A percentile compares a stretch with the other conserved stretches of the same genome.
phyloP scores from a whole-genome alignment of 176 grass and related monocot species.

The Zea luxurians region DNA sequence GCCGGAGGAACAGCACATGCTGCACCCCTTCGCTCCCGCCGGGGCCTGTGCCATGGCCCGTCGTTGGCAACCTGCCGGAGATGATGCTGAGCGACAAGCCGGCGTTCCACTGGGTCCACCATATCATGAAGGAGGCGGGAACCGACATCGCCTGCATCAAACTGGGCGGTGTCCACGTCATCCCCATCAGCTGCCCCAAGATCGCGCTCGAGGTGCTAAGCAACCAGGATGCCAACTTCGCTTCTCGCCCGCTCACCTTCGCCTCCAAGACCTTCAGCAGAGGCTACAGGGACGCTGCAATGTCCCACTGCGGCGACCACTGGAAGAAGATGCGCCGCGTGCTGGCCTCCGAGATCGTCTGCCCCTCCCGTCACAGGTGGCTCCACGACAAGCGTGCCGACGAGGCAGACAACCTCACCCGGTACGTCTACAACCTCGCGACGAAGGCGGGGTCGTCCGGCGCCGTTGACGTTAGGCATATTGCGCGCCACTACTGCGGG shows the following conservation, averaged over 20 bases:
- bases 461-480: background rate
- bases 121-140: background rate
- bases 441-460: background rate
- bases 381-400: conserved; percentile 11
- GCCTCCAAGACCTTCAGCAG: conserved; percentile 11
- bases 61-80: conserved; percentile 24
- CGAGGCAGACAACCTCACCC: conserved; percentile 25
- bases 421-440: background rate
- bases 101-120: conserved; percentile 21
- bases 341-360: background rate
- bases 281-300: background rate
- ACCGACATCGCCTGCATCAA: conserved; percentile 29
- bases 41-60: background rate
- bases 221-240: conserved; percentile 17
- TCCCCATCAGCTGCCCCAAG: conserved; percentile 4
- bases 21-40: background rate
- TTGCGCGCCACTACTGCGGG: conserved; percentile 2
- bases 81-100: background rate
- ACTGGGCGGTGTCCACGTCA: conserved; percentile 13
- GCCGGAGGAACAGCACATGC: background rate
- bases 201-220: conserved; percentile 28
- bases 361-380: background rate
- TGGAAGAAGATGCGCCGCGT: conserved; percentile 26
- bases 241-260: background rate
- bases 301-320: conserved; percentile 15